Percentiles rank a stretch among this genome's conserved stretches.
These are phyloP conservation scores for Leccinum truebloodii DNA, from an alignment of 768 basidiomycete species.

Conservation along the genomic window DNA sequence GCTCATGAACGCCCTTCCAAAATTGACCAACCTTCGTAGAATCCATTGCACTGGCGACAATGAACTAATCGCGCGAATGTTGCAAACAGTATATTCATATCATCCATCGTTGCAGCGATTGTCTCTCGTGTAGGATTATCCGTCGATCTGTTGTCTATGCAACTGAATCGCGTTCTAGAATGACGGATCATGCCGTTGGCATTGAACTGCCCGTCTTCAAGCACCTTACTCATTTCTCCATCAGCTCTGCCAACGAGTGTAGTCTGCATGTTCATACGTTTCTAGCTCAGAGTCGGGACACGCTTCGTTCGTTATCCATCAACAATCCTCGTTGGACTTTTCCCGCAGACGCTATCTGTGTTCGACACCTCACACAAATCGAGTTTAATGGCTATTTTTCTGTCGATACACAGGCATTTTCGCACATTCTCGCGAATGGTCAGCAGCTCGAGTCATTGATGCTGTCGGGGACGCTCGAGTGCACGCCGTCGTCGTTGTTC, in stretches of 20 bases:
- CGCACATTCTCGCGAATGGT: slow-evolving; percentile 60
- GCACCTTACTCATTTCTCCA: slow-evolving; percentile 60
- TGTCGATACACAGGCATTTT: slow-evolving; percentile 48
- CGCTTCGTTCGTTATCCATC: slow-evolving; percentile 55
- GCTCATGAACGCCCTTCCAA: slow-evolving; percentile 68
- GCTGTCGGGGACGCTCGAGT: slow-evolving; percentile 56
- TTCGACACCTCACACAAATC: slow-evolving; percentile 65
- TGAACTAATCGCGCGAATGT: slow-evolving; percentile 52
- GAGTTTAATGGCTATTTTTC: slow-evolving; percentile 61
- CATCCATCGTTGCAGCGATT: slow-evolving; percentile 56
- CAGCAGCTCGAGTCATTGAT: slow-evolving; percentile 63
- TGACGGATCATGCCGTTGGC: slow-evolving; percentile 44
- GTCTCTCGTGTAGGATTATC: slow-evolving; percentile 49
- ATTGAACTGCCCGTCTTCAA: slow-evolving; percentile 50
- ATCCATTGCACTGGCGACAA: slow-evolving; percentile 60
- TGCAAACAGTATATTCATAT: slow-evolving; percentile 51
- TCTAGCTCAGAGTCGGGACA: slow-evolving; percentile 50
- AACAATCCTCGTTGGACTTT: slow-evolving; percentile 58
- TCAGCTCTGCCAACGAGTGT: slow-evolving; percentile 46
- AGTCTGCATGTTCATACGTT: slow-evolving; percentile 45
- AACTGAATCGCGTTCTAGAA: slow-evolving; percentile 15
- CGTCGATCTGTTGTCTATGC: background rate
- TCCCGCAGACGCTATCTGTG: slow-evolving; percentile 51
- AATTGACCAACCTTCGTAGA: slow-evolving; percentile 57
- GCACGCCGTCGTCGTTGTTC: slow-evolving; percentile 51